These are phyloP conservation scores for Avena sativa DNA, from an alignment of 176 grass and related monocot genomes.

Conservation along the genomic window DNA sequence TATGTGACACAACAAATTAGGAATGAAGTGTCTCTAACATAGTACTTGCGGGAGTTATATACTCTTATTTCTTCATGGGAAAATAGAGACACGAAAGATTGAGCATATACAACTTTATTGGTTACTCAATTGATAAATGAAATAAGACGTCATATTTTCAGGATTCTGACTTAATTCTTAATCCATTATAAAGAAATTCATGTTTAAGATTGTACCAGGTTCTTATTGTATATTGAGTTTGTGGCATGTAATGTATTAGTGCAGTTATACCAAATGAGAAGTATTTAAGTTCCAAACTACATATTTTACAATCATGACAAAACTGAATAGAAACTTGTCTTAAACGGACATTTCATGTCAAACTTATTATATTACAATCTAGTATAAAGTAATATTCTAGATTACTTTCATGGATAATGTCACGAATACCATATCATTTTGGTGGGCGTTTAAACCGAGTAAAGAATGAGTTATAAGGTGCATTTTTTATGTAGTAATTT, in stretches of 20 bases:
- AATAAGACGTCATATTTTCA: not conserved
- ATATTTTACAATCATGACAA: not conserved
- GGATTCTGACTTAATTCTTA: not conserved
- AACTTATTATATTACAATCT: not conserved
- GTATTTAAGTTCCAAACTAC: not conserved
- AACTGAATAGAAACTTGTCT: not conserved
- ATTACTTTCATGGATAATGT: not conserved
- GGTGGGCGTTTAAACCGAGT: not conserved
- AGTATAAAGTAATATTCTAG: not conserved
- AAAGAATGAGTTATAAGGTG: not conserved
- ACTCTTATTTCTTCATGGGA: too few species aligned
- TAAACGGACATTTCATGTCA: not conserved
- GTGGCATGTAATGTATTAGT: not conserved
- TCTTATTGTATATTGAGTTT: not conserved
- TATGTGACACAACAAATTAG: too few species aligned
- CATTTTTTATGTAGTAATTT: not conserved
- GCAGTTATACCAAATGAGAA: not conserved
- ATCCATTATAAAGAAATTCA: not conserved
- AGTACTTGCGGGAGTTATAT: too few species aligned
- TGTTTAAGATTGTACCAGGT: not conserved
- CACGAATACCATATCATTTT: not conserved
- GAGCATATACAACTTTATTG: too few species aligned
- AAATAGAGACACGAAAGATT: too few species aligned
- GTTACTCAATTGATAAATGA: too few species aligned
- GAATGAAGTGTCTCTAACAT: too few species aligned